Percentiles rank a stretch among this genome's conserved stretches.
Evolutionary conservation across 2,329 filamentous ascomycete genomes (phyloP).

Genomic region (Neopestalotiopsis clavispora): DNA sequence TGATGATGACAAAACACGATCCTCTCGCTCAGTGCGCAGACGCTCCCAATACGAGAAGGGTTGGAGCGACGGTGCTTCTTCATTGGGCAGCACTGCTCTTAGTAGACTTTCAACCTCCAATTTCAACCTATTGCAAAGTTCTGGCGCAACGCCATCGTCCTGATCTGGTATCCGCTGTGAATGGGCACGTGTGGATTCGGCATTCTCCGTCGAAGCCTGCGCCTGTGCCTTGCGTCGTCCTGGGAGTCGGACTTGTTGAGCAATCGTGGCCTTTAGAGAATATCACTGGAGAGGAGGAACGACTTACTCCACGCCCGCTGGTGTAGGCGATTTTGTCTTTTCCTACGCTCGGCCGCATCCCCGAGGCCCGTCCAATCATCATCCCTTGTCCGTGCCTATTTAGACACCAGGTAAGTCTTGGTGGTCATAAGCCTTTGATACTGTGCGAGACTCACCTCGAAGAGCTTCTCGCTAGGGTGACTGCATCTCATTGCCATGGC

Average conservation of each 20-base stretch:
- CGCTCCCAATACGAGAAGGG: slow-evolving; percentile 29
- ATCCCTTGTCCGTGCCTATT: slow-evolving; percentile 27
- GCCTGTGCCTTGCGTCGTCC: neutral
- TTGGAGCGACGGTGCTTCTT: slow-evolving; percentile 13
- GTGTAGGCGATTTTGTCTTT: slow-evolving; percentile 40
- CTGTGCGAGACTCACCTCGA: neutral
- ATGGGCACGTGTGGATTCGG: neutral
- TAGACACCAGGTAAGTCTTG: neutral
- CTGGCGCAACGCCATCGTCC: neutral
- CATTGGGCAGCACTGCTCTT: neutral
- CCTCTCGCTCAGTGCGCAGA: slow-evolving; percentile 19
- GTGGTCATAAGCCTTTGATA: neutral
- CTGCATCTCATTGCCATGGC: neutral
- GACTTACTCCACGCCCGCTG: slow-evolving; percentile 40
- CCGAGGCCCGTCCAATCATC: slow-evolving; percentile 42
- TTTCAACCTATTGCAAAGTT: neutral
- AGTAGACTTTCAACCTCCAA: neutral
- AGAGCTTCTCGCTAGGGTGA: neutral
- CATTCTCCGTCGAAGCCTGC: neutral
- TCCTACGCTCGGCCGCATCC: slow-evolving; percentile 35
- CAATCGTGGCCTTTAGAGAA: neutral
- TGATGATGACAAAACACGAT: neutral
- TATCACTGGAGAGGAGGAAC: neutral
- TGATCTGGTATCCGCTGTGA: neutral
- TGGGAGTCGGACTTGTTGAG: neutral